A percentile compares a stretch with the other conserved stretches of the same genome.
phyloP scores from a whole-genome alignment of 2,329 filamentous ascomycete species.

The Trichophyton rubrum region DNA sequence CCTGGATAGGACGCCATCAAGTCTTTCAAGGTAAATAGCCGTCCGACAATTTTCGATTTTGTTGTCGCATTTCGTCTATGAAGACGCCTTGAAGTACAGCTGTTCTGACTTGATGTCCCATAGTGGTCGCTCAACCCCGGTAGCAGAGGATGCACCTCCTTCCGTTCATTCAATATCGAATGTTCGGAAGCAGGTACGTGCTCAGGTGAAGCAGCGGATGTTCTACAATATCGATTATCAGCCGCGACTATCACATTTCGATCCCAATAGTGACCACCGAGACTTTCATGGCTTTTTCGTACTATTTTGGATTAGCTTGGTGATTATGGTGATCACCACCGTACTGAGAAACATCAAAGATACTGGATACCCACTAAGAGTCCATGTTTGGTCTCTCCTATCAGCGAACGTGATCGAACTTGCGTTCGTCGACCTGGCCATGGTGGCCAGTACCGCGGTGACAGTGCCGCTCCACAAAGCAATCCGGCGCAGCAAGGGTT shows the following conservation, averaged over 20 bases:
- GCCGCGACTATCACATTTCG: constrained; percentile 86
- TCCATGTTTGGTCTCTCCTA: constrained; percentile 79
- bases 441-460: constrained; percentile 64
- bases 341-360: constrained; percentile 88
- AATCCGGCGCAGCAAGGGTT: constrained; percentile 45
- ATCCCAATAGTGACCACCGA: constrained; percentile 77
- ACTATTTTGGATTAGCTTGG: constrained; percentile 92
- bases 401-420: constrained; percentile 82
- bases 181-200: constrained; percentile 70
- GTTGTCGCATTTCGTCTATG: background rate
- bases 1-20: constrained; percentile 13
- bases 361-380: constrained; percentile 71
- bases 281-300: constrained; percentile 98
- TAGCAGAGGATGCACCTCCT: constrained; percentile 82
- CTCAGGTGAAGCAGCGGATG: constrained; percentile 66
- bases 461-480: constrained; percentile 61
- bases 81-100: background rate
- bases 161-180: constrained; percentile 76
- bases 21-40: constrained; percentile 21
- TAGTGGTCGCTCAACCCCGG: constrained; percentile 53
- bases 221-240: constrained; percentile 91
- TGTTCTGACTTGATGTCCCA: background rate
- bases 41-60: background rate
- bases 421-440: constrained; percentile 67
- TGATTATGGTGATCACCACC: constrained; percentile 94